These are phyloP conservation scores for Solanum hybrid DNA, from an alignment of 305 asterid species.

Conservation along the genomic window DNA sequence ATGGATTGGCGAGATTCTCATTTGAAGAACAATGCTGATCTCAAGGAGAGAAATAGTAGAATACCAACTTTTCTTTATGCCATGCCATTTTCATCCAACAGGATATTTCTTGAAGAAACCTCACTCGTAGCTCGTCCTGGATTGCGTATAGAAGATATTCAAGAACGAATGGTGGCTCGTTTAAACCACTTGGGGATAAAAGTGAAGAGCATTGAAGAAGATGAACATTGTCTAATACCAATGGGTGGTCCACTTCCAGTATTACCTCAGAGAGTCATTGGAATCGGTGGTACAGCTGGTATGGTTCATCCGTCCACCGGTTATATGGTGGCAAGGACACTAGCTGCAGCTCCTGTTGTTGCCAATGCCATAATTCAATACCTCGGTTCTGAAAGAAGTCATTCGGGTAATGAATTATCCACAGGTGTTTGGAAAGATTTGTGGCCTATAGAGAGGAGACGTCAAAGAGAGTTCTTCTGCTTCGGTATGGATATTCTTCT, in stretches of 20 bases:
- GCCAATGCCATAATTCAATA: conserved; percentile 73
- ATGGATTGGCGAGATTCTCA: conserved; percentile 98
- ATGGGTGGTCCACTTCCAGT: conserved; percentile 98
- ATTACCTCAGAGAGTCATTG: conserved; percentile 77
- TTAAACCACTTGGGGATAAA: conserved; percentile 69
- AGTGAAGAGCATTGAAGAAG: conserved; percentile 83
- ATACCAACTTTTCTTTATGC: conserved; percentile 88
- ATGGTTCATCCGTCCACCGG: conserved; percentile 99
- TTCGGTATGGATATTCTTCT: conserved; percentile 92
- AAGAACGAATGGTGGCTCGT: conserved; percentile 88
- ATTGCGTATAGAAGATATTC: conserved; percentile 65
- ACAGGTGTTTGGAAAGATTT: conserved; percentile 77
- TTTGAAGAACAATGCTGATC: conserved; percentile 39
- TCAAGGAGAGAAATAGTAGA: conserved; percentile 56
- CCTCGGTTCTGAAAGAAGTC: conserved; percentile 37
- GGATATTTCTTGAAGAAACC: conserved; percentile 89
- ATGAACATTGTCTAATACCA: conserved; percentile 83
- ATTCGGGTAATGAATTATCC: conserved; percentile 45
- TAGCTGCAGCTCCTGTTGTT: conserved; percentile 87
- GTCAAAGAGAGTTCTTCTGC: conserved; percentile 90
- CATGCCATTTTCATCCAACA: conserved; percentile 73
- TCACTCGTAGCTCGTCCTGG: conserved; percentile 96
- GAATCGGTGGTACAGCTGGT: conserved; percentile 96
- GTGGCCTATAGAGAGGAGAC: conserved; percentile 94
- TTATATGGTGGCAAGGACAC: conserved; percentile 90